phyloP scores from a whole-genome alignment of 306 rosid species.

The Argentina anserina region DNA sequence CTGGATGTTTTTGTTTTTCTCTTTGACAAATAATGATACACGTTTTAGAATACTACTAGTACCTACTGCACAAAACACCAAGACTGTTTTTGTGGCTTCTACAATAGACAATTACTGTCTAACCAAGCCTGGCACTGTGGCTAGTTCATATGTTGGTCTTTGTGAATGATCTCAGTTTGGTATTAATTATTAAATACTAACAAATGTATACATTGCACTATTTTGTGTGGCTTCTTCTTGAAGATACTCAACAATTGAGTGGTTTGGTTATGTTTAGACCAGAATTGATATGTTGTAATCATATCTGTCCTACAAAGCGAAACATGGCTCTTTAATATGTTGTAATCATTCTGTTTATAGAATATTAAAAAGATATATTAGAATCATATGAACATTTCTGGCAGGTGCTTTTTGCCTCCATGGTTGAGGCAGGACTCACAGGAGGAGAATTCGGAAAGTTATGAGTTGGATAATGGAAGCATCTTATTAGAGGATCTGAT shows the following conservation, averaged over 20 bases:
- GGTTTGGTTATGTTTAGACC: neutral
- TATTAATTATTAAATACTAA: neutral
- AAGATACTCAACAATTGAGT: neutral
- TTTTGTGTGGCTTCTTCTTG: neutral
- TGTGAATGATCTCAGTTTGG: neutral
- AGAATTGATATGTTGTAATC: no score
- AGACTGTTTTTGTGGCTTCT: neutral
- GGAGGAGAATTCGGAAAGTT: neutral
- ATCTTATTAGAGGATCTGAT: neutral
- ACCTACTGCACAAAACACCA: neutral
- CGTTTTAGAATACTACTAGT: neutral
- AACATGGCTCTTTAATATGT: no score
- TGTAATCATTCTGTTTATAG: neutral
- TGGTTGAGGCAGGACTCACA: neutral
- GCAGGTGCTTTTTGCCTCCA: neutral
- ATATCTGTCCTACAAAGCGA: no score
- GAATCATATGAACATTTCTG: neutral
- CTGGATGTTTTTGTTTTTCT: neutral
- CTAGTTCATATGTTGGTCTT: neutral
- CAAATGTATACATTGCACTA: no score
- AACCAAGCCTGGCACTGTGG: neutral
- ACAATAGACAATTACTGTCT: neutral
- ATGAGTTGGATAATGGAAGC: neutral
- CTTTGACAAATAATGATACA: neutral
- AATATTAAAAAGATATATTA: neutral